These are phyloP conservation scores for Cinchona pubescens DNA, from an alignment of 257 asterid genomes.

Conservation along the genomic window DNA sequence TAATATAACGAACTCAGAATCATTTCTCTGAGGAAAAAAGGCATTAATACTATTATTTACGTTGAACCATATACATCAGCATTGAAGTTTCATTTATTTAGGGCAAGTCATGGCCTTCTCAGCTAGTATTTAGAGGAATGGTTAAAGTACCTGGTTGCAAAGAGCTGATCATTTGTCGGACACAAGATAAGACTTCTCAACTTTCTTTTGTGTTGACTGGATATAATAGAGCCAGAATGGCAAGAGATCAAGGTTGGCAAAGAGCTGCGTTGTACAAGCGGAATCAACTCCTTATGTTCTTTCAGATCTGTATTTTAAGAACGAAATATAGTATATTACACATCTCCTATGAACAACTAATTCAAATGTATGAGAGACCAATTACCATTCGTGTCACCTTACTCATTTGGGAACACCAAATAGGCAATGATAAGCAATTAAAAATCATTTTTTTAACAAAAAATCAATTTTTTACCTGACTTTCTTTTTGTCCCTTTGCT, in stretches of 20 bases:
- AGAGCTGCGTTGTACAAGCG: slow-evolving; percentile 26
- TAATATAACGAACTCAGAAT: background rate
- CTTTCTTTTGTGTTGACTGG: slow-evolving; percentile 57
- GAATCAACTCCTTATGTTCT: slow-evolving; percentile 40
- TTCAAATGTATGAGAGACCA: background rate
- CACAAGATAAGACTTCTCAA: slow-evolving; percentile 46
- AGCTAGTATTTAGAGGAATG: slow-evolving; percentile 9
- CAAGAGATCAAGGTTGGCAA: slow-evolving; percentile 34
- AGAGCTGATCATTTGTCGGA: slow-evolving; percentile 48
- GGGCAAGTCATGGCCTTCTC: background rate
- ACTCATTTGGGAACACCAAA: slow-evolving; percentile 8
- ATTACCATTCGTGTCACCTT: background rate
- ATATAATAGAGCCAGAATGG: slow-evolving; percentile 31
- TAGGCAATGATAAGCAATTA: background rate
- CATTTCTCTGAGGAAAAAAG: background rate
- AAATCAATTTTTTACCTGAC: slow-evolving; percentile 26
- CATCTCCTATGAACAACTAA: too few species aligned
- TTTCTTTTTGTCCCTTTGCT: slow-evolving; percentile 36
- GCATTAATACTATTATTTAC: too few species aligned
- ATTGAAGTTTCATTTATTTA: background rate
- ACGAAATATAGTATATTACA: background rate
- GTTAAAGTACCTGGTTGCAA: slow-evolving; percentile 39
- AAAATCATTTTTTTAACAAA: background rate
- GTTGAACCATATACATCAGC: background rate
- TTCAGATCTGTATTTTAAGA: slow-evolving; percentile 37